A percentile compares a stretch with the other conserved stretches of the same genome.
phyloP scores from a whole-genome alignment of 495 filamentous ascomycete species.

The Xylaria intraflava region DNA sequence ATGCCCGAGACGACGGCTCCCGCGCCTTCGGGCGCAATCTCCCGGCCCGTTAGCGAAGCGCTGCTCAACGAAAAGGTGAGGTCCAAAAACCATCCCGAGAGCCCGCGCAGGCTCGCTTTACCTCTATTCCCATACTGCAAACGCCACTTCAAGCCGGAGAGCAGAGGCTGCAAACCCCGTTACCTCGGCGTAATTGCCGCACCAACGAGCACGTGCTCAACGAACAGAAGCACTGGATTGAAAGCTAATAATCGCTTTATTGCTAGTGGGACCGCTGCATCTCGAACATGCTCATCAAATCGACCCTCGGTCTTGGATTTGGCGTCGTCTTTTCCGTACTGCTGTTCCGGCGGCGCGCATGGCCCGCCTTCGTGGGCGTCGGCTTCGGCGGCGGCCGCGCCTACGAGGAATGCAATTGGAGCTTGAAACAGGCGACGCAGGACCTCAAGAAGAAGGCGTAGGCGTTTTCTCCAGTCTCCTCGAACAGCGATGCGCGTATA shows the following conservation, averaged over 20 bases:
- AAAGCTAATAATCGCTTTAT: slow-evolving; percentile 15
- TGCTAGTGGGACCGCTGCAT: slow-evolving; percentile 93
- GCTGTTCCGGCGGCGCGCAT: slow-evolving; percentile 93
- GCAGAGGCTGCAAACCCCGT: not conserved
- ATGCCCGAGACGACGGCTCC: slow-evolving; percentile 41
- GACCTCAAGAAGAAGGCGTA: slow-evolving; percentile 42
- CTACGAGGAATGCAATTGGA: slow-evolving; percentile 83
- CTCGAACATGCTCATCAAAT: slow-evolving; percentile 93
- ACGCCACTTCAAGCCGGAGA: not conserved
- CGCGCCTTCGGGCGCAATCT: slow-evolving; percentile 34
- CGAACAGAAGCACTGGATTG: not conserved
- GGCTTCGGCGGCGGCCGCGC: slow-evolving; percentile 94
- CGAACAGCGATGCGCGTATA: not conserved
- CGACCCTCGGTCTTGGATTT: slow-evolving; percentile 85
- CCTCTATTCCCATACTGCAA: not conserved
- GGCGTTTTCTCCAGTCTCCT: not conserved
- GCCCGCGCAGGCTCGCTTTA: not conserved
- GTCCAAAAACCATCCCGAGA: not conserved
- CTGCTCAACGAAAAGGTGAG: slow-evolving; percentile 91
- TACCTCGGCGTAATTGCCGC: slow-evolving; percentile 1
- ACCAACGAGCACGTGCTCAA: not conserved
- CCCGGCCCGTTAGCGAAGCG: slow-evolving; percentile 84
- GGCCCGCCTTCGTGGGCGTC: slow-evolving; percentile 85
- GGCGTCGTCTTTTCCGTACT: slow-evolving; percentile 98
- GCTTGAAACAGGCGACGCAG: slow-evolving; percentile 49